phyloP scores from a whole-genome alignment of 805 yeast genomes.

The Lachancea meyersii region DNA sequence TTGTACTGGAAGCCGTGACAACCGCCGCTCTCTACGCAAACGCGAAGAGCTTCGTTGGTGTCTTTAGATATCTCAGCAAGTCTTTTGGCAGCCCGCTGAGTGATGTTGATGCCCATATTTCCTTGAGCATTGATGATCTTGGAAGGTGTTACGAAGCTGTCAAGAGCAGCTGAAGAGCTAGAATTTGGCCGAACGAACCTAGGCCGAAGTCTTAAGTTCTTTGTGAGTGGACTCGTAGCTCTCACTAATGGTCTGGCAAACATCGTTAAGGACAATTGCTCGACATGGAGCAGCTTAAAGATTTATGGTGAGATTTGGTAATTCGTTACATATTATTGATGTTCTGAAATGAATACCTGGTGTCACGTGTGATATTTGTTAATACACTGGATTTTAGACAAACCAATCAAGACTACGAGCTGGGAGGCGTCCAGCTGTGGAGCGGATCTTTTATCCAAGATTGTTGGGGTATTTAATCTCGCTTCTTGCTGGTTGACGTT shows the following conservation, averaged over 20 bases:
- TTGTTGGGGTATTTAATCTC: too few species aligned
- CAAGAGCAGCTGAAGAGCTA: conserved; percentile 4
- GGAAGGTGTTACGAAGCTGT: conserved; percentile 15
- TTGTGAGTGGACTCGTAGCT: not conserved
- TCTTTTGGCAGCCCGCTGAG: conserved; percentile 27
- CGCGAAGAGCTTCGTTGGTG: conserved; percentile 46
- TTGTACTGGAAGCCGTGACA: conserved; percentile 96
- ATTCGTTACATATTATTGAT: too few species aligned
- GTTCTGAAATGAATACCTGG: too few species aligned
- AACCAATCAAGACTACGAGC: too few species aligned
- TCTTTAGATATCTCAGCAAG: conserved; percentile 22
- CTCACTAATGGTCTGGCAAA: not conserved
- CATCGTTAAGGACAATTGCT: not conserved
- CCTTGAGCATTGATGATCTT: conserved; percentile 20
- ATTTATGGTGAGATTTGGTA: too few species aligned
- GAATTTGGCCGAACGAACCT: not conserved
- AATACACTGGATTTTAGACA: too few species aligned
- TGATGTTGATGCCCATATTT: conserved; percentile 19
- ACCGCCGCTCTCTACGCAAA: conserved; percentile 90
- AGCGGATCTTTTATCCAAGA: too few species aligned
- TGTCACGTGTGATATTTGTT: too few species aligned
- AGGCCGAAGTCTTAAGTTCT: not conserved
- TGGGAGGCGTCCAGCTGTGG: too few species aligned
- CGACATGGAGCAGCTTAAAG: not conserved
- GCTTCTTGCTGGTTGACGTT: too few species aligned